Percentiles rank a stretch among this genome's conserved stretches.
phyloP scores from a whole-genome alignment of 2,329 filamentous ascomycete species.

The Myriosclerotinia duriaeana region DNA sequence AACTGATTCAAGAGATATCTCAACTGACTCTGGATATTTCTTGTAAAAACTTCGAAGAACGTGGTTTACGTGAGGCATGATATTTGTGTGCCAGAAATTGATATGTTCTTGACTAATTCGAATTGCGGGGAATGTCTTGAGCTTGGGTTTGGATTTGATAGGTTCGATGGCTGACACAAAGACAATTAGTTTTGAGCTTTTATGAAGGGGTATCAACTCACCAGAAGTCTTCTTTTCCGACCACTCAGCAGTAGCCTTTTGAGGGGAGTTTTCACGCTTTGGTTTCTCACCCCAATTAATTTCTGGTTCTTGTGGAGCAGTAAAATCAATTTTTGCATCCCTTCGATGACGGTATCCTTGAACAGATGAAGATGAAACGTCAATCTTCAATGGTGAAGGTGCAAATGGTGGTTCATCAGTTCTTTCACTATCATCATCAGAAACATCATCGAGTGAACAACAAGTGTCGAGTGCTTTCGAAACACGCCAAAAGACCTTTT shows the following conservation, averaged over 20 bases:
- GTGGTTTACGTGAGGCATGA: constrained; percentile 72
- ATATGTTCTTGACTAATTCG: constrained; percentile 59
- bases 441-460: constrained; percentile 59
- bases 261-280: constrained; percentile 27
- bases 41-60: constrained; percentile 69
- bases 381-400: constrained; percentile 30
- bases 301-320: constrained; percentile 24
- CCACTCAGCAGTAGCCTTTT: constrained; percentile 26
- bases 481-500: constrained; percentile 56
- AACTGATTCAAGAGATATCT: constrained; percentile 74
- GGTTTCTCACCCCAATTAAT: constrained; percentile 35
- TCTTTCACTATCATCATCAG: constrained; percentile 53
- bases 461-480: constrained; percentile 55
- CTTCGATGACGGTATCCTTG: constrained; percentile 26
- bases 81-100: constrained; percentile 67
- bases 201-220: constrained; percentile 18
- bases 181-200: constrained; percentile 15
- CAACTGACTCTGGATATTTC: constrained; percentile 73
- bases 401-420: constrained; percentile 46
- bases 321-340: constrained; percentile 23
- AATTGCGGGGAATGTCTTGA: constrained; percentile 60
- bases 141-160: constrained; percentile 44
- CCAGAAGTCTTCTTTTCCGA: constrained; percentile 31
- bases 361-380: constrained; percentile 30
- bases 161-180: constrained; percentile 25